phyloP scores from a whole-genome alignment of 2,329 filamentous ascomycete genomes.

The Diaporthe velutina region DNA sequence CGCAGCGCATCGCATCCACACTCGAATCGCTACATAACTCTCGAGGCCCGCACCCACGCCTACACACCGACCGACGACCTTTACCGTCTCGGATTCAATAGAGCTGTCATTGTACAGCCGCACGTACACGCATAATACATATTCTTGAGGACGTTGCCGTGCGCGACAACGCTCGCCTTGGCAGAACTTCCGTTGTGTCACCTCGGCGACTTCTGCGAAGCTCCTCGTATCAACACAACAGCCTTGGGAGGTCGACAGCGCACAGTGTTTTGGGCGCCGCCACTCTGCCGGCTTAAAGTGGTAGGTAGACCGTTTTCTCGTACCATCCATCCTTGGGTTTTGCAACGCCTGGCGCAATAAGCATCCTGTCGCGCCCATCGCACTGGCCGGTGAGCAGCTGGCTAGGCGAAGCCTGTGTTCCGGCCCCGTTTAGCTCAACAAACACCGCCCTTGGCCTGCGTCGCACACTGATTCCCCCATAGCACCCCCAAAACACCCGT shows the following conservation, averaged over 20 bases:
- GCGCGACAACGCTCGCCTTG: constrained; percentile 31
- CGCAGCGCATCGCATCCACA: constrained; percentile 8
- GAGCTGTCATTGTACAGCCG: constrained; percentile 14
- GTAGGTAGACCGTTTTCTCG: constrained; percentile 4
- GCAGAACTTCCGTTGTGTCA: constrained; percentile 31
- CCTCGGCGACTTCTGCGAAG: constrained; percentile 33
- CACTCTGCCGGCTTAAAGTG: constrained; percentile 16
- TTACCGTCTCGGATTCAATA: background rate
- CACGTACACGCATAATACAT: constrained; percentile 21
- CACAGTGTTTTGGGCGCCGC: constrained; percentile 15
- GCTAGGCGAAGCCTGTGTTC: background rate
- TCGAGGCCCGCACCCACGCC: background rate
- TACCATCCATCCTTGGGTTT: background rate
- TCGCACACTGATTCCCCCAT: constrained; percentile 16
- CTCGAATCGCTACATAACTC: background rate
- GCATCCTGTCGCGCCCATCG: background rate
- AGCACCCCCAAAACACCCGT: constrained; percentile 21
- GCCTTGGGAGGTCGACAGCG: background rate
- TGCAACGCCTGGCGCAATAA: background rate
- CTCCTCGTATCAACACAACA: constrained; percentile 29
- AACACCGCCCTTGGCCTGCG: constrained; percentile 9
- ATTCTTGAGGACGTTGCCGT: constrained; percentile 20
- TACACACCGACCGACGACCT: background rate
- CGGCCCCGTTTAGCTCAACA: constrained; percentile 15
- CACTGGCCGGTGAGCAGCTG: constrained; percentile 9